A percentile compares a stretch with the other conserved stretches of the same genome.
Conservation (phyloP, 2,329 filamentous ascomycete species). For the Colletotrichum musicola region DNA sequence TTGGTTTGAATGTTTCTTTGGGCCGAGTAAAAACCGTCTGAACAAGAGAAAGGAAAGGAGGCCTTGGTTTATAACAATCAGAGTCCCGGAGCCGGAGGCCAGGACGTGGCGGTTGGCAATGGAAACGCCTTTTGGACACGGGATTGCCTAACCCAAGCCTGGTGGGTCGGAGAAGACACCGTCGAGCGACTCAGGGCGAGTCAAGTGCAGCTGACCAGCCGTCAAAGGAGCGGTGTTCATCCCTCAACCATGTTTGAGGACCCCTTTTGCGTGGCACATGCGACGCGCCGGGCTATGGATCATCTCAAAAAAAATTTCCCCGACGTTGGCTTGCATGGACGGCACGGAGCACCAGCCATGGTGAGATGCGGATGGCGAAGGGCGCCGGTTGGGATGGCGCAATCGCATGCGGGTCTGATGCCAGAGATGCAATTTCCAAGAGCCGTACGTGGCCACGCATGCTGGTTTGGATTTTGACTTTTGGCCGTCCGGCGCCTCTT, state of each 20-base stretch:
- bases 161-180: constrained; percentile 38
- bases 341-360: constrained; percentile 15
- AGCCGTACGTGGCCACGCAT: background rate
- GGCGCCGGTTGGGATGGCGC: constrained; percentile 31
- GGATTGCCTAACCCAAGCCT: constrained; percentile 40
- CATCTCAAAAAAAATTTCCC: constrained; percentile 36
- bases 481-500: background rate
- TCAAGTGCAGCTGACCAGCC: constrained; percentile 38
- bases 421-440: constrained; percentile 33
- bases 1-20: background rate
- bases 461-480: constrained; percentile 12
- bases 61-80: constrained; percentile 19
- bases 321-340: constrained; percentile 35
- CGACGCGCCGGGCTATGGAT: constrained; percentile 15
- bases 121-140: constrained; percentile 40
- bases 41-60: constrained; percentile 1
- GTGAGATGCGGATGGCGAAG: constrained; percentile 19
- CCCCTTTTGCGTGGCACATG: constrained; percentile 22
- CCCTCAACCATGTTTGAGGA: constrained; percentile 31
- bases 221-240: constrained; percentile 39
- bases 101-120: constrained; percentile 18
- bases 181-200: constrained; percentile 36
- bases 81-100: constrained; percentile 5
- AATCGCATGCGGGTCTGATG: constrained; percentile 37
- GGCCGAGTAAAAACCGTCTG: background rate